These are phyloP conservation scores for Trichophyton equinum DNA, from an alignment of 2,329 filamentous ascomycete species.

Conservation along the genomic window DNA sequence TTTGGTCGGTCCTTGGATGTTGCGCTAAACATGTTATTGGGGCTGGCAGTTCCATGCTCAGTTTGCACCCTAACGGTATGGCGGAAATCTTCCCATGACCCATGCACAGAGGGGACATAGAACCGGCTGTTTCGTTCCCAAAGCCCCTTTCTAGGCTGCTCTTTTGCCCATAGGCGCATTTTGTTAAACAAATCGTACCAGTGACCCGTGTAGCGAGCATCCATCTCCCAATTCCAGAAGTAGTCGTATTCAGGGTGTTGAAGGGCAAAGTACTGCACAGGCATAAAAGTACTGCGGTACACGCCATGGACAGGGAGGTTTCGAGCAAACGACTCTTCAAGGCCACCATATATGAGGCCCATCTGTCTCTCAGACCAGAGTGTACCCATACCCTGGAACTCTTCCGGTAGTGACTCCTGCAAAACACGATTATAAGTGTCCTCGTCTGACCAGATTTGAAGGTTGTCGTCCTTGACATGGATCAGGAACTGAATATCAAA, in stretches of 20 bases:
- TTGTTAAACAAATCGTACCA: constrained; percentile 65
- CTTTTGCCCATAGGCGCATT: constrained; percentile 54
- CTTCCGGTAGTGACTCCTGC: constrained; percentile 57
- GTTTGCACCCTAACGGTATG: constrained; percentile 65
- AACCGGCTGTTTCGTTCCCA: constrained; percentile 73
- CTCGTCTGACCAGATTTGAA: constrained; percentile 71
- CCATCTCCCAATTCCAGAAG: constrained; percentile 95
- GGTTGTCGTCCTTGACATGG: constrained; percentile 67
- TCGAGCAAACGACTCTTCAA: constrained; percentile 62
- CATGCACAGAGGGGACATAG: constrained; percentile 64
- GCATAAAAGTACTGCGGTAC: constrained; percentile 87
- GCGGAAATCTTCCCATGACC: constrained; percentile 66
- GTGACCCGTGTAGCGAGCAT: constrained; percentile 79
- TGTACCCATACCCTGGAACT: constrained; percentile 79
- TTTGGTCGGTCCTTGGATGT: constrained; percentile 20
- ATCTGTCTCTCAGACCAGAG: constrained; percentile 94
- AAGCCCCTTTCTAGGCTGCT: constrained; percentile 64
- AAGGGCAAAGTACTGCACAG: constrained; percentile 84
- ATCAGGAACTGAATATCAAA: constrained; percentile 74
- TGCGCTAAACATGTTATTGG: constrained; percentile 55
- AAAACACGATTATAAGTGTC: constrained; percentile 60
- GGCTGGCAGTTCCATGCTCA: constrained; percentile 52
- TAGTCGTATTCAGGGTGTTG: constrained; percentile 79
- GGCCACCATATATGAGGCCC: constrained; percentile 75
- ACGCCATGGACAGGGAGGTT: constrained; percentile 77